Base-by-base conservation (phyloP, 2,329 filamentous ascomycete genomes). In the Tympanopsis confertula region DNA sequence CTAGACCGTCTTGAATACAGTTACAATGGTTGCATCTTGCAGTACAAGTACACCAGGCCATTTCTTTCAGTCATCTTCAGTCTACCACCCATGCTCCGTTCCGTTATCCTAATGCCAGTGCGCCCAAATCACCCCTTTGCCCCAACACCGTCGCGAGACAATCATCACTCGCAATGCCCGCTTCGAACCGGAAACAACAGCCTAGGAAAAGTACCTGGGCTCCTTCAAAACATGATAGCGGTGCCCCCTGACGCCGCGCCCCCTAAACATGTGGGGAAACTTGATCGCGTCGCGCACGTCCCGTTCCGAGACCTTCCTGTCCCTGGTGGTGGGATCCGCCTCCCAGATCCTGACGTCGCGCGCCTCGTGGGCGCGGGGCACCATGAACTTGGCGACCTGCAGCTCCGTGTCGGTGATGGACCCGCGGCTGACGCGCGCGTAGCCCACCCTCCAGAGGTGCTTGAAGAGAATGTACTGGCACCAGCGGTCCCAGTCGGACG, bases 391-490 rank as follows among this genome's bases (percentile, higher is more conserved):
- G 48, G 86, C 91, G 20, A 94, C 84, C 68, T 98, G 91, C 39
- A 98, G 69, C 62, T 98, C 91, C 2, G 91, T 98, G 55, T 98
- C 91, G 12, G 91, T 98, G 48, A 98, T 96, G 2, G 86, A 91
- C 48, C 80, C 79, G 49, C 91, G 72, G 50, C 82, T 89, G 38
- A 98, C 82, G 38, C 91, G 71, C 3, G 91, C 91, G 56, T 98
- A 98, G 2, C 86, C 89, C 0, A 83, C 81, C 43, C 89, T 74
- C 59, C 79, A 81, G 44, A 98, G 63, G 12, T 79, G 79, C 68
- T 95, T 95, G 69, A 86, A 98, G 19, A 98, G 65, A 46, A 98
- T 95, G 59, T 98, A 98, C 65, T 98, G 89, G 65, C 91, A 98
- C 91, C 91, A 98, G 39, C 91, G 71, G 58, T 98, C 91, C 87